A percentile compares a stretch with the other conserved stretches of the same genome.
Conservation (phyloP, 2,329 filamentous ascomycete genomes). For the Fusarium protoensiforme region DNA sequence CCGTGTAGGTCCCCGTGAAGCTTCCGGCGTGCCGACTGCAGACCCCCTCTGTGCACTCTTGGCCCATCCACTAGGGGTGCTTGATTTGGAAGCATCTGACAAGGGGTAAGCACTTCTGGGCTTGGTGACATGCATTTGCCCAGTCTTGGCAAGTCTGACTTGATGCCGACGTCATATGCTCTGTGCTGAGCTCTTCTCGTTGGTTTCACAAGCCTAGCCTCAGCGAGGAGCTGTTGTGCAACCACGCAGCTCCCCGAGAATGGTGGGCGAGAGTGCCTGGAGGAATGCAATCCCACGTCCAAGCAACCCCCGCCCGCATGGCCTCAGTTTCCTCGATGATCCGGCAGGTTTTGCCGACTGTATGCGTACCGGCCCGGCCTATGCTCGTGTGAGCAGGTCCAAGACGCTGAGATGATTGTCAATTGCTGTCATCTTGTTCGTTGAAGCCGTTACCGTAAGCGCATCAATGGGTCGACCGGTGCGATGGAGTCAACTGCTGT, state of each 20-base stretch:
- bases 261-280: constrained; percentile 7
- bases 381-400: neutral
- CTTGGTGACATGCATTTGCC: constrained; percentile 32
- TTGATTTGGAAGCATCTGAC: constrained; percentile 16
- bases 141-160: constrained; percentile 37
- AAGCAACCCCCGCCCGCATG: neutral
- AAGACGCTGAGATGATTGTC: neutral
- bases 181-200: neutral
- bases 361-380: constrained; percentile 27
- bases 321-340: neutral
- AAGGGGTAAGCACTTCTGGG: constrained; percentile 25
- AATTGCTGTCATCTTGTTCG: constrained; percentile 4
- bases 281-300: constrained; percentile 4
- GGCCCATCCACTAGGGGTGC: constrained; percentile 14
- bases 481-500: neutral
- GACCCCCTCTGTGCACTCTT: constrained; percentile 13
- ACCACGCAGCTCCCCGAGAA: constrained; percentile 11
- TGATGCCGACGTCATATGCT: constrained; percentile 39
- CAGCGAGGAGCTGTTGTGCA: constrained; percentile 7
- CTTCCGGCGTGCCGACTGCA: constrained; percentile 22
- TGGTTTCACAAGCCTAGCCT: constrained; percentile 16
- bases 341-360: neutral
- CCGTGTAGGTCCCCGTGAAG: constrained; percentile 1
- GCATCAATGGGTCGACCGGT: neutral
- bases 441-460: neutral